These are phyloP conservation scores for Rhizomucor pusillus DNA, from an alignment of 371 early-diverging fungal genomes.

Conservation along the genomic window DNA sequence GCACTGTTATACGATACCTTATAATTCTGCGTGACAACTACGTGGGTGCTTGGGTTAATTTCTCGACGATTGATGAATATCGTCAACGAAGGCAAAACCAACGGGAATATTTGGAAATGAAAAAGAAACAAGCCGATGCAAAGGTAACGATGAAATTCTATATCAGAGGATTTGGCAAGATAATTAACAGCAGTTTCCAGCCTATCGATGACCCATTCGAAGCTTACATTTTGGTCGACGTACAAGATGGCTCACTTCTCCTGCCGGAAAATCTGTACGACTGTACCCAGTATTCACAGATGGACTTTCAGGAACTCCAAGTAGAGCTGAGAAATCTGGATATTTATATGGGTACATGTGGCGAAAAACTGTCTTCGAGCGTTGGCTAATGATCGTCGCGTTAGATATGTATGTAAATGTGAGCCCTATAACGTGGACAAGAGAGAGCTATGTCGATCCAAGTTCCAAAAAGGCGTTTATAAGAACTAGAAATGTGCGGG, in stretches of 20 bases:
- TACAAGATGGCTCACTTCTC: constrained; percentile 58
- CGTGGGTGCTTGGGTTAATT: constrained; percentile 66
- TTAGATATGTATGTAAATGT: constrained; percentile 64
- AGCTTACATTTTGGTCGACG: constrained; percentile 52
- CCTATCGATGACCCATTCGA: constrained; percentile 65
- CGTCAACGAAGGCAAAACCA: constrained; percentile 50
- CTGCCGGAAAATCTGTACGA: constrained; percentile 78
- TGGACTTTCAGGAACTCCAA: constrained; percentile 65
- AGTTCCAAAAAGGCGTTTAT: constrained; percentile 26
- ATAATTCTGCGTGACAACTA: constrained; percentile 80
- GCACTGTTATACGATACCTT: constrained; percentile 68
- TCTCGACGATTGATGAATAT: constrained; percentile 77
- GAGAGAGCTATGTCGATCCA: constrained; percentile 36
- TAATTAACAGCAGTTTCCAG: constrained; percentile 16
- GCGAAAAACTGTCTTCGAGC: neutral
- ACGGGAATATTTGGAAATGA: constrained; percentile 36
- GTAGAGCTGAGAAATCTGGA: constrained; percentile 66
- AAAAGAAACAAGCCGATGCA: constrained; percentile 55
- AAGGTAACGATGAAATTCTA: constrained; percentile 38
- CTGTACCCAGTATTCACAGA: constrained; percentile 54
- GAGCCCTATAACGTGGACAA: constrained; percentile 64
- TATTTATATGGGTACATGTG: constrained; percentile 58
- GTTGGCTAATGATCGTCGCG: neutral
- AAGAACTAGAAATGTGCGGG: constrained; percentile 35
- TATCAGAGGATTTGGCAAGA: neutral